phyloP scores from a whole-genome alignment of 2,329 filamentous ascomycete species.

The Botrytis hyacinthi region DNA sequence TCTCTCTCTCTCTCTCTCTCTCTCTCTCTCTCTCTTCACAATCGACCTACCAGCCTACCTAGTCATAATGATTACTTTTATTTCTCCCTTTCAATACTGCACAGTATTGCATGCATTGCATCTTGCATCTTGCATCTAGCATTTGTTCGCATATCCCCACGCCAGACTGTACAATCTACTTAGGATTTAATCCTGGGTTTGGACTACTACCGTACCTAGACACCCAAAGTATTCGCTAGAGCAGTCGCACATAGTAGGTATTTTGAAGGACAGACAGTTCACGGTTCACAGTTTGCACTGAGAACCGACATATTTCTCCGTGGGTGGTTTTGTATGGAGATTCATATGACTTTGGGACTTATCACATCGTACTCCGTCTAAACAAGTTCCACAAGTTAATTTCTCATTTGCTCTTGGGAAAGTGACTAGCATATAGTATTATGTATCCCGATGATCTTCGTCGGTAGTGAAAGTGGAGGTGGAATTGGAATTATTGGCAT shows the following conservation, averaged over 20 bases:
- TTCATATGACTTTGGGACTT: background rate
- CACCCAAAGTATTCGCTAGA: background rate
- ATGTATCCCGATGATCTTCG: background rate
- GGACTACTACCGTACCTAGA: background rate
- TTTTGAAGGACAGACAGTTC: background rate
- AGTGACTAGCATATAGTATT: background rate
- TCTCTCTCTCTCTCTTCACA: background rate
- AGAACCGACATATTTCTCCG: slow-evolving; percentile 1
- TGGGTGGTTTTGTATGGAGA: background rate
- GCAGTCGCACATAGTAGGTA: background rate
- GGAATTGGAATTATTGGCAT: background rate
- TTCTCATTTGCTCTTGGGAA: background rate
- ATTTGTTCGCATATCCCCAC: background rate
- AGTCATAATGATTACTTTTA: background rate
- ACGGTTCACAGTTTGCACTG: slow-evolving; percentile 4
- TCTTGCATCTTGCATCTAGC: background rate
- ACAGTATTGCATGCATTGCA: background rate
- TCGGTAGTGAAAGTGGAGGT: background rate
- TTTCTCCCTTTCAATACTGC: background rate
- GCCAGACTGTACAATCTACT: background rate
- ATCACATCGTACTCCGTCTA: background rate
- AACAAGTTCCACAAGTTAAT: slow-evolving; percentile 3
- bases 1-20: background rate
- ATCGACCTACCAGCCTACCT: background rate
- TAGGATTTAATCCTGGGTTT: background rate